A percentile compares a stretch with the other conserved stretches of the same genome.
phyloP scores from a whole-genome alignment of 257 asterid species.

The Solanum etuberosum region DNA sequence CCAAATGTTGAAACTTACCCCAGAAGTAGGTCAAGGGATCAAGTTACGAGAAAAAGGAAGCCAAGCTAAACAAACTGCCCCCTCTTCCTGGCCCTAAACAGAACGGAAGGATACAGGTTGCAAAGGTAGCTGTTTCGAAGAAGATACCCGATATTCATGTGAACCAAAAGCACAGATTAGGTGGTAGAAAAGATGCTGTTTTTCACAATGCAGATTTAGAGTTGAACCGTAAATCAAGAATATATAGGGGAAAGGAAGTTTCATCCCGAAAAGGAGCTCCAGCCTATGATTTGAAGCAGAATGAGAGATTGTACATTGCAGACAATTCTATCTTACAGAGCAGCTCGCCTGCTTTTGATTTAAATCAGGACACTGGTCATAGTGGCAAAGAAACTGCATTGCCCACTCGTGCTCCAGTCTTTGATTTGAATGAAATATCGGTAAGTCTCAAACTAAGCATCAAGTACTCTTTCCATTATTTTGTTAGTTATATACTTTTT shows the following conservation, averaged over 20 bases:
- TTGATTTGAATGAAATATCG: slow-evolving; percentile 78
- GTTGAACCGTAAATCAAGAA: slow-evolving; percentile 22
- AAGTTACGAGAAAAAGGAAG: slow-evolving; percentile 14
- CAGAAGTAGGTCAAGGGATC: slow-evolving; percentile 13
- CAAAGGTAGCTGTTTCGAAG: slow-evolving; percentile 15
- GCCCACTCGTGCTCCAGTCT: slow-evolving; percentile 51
- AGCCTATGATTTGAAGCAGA: slow-evolving; percentile 20
- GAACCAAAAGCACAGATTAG: slow-evolving; percentile 14
- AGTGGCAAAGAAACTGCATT: slow-evolving; percentile 32
- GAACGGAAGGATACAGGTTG: slow-evolving; percentile 21
- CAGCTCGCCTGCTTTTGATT: slow-evolving; percentile 25
- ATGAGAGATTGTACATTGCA: slow-evolving; percentile 23
- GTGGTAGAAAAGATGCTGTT: background rate
- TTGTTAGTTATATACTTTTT: background rate
- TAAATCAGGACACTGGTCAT: slow-evolving; percentile 33
- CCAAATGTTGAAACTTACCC: slow-evolving; percentile 12
- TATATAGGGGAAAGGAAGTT: slow-evolving; percentile 16
- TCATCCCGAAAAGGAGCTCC: background rate
- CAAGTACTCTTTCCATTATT: background rate
- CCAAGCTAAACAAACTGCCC: slow-evolving; percentile 21
- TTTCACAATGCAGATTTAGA: slow-evolving; percentile 3
- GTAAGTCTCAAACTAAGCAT: slow-evolving; percentile 12
- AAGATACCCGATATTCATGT: slow-evolving; percentile 3
- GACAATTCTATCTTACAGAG: slow-evolving; percentile 13
- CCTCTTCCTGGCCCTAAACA: slow-evolving; percentile 26